Evolutionary conservation across 2,329 filamentous ascomycete species (phyloP).

Genomic region (Samsoniella hepiali): DNA sequence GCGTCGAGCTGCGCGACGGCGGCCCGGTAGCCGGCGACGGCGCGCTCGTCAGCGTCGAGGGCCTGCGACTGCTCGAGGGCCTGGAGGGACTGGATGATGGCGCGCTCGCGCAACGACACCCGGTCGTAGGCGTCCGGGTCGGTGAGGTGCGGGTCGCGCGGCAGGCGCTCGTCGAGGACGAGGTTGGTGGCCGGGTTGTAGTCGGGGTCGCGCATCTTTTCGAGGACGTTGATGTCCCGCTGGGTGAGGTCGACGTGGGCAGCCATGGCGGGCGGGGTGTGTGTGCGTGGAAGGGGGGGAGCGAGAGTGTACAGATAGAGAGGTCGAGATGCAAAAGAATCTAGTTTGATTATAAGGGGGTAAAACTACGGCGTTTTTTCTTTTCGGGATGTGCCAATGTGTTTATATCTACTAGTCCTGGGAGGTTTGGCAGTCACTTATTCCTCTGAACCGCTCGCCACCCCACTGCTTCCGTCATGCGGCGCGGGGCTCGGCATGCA

Average conservation of each 20-base stretch:
- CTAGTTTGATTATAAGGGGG: neutral
- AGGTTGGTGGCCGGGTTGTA: slow-evolving; percentile 53
- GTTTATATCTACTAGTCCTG: neutral
- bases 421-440: neutral
- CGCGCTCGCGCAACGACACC: slow-evolving; percentile 49
- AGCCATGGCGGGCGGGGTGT: slow-evolving; percentile 38
- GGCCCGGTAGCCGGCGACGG: slow-evolving; percentile 44
- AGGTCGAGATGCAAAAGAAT: neutral
- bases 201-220: slow-evolving; percentile 66
- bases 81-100: slow-evolving; percentile 54
- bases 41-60: slow-evolving; percentile 34
- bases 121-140: slow-evolving; percentile 49
- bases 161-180: slow-evolving; percentile 52
- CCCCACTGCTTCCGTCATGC: slow-evolving; percentile 13
- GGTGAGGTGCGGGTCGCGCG: slow-evolving; percentile 55
- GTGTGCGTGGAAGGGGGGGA: neutral
- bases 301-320: neutral
- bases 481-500: slow-evolving; percentile 5
- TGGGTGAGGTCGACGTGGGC: slow-evolving; percentile 47
- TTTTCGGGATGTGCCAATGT: neutral
- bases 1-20: slow-evolving; percentile 49
- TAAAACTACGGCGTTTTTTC: neutral
- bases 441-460: slow-evolving; percentile 1
- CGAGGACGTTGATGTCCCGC: slow-evolving; percentile 60
- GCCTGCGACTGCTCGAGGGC: slow-evolving; percentile 46